Conservation (phyloP, 2,329 filamentous ascomycete genomes). For the Chaetomiaceae sp. region DNA sequence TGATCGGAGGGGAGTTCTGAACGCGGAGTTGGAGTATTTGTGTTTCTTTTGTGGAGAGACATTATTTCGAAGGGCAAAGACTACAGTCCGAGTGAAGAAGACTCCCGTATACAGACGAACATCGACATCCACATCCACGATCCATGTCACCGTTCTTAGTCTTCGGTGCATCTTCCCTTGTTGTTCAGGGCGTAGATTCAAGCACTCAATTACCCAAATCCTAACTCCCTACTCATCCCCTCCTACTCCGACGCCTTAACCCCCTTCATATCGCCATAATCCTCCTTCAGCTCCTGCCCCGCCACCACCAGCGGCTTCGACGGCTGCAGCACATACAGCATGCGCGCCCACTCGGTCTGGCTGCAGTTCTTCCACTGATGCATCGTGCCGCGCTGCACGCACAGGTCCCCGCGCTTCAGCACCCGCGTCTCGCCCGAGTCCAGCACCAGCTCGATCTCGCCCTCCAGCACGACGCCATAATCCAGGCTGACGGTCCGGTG, state of each 20-base stretch:
- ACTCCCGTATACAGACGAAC: no score
- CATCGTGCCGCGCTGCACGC: slow-evolving; percentile 43
- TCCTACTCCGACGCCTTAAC: slow-evolving; percentile 3
- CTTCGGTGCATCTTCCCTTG: no score
- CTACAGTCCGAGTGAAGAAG: no score
- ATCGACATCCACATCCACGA: no score
- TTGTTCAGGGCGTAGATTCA: no score
- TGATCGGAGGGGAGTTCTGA: slow-evolving; percentile 2
- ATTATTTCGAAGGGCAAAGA: no score
- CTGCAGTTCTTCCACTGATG: slow-evolving; percentile 37
- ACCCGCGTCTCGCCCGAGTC: slow-evolving; percentile 39
- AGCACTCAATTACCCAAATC: no score
- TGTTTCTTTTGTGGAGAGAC: no score
- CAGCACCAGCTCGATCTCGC: slow-evolving; percentile 41
- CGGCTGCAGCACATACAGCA: slow-evolving; percentile 33
- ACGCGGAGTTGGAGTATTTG: background rate
- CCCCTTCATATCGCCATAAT: slow-evolving; percentile 3
- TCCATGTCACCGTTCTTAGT: no score
- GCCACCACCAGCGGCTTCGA: background rate
- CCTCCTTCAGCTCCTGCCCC: slow-evolving; percentile 4
- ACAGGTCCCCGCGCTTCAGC: slow-evolving; percentile 41
- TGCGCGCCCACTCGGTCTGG: slow-evolving; percentile 35
- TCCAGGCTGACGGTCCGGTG: slow-evolving; percentile 21
- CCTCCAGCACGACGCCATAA: slow-evolving; percentile 43
- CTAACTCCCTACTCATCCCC: no score